Conservation (phyloP, 169 alveolate genomes). For the Plasmodium berghei region DNA sequence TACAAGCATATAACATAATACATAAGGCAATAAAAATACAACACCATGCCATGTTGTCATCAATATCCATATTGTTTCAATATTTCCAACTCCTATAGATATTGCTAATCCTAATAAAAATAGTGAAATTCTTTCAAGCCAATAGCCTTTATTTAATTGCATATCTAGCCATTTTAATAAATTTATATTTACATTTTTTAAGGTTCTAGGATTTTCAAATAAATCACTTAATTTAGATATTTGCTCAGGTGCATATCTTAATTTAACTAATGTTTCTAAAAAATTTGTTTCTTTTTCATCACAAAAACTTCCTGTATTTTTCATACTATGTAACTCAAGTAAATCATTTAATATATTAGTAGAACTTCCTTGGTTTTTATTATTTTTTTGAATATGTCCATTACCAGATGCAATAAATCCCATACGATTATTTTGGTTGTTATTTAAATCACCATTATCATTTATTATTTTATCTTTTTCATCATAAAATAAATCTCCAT, state of each 20-base stretch:
- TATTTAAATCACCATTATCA: neutral
- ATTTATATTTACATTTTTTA: constrained; percentile 74
- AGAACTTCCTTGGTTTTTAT: neutral
- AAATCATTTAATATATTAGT: constrained; percentile 23
- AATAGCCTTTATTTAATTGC: constrained; percentile 81
- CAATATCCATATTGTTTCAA: constrained; percentile 82
- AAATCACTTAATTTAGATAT: constrained; percentile 82
- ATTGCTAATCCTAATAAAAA: constrained; percentile 82
- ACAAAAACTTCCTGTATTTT: constrained; percentile 6
- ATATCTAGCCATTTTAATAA: constrained; percentile 79
- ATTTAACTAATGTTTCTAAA: constrained; percentile 68
- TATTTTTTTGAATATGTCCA: neutral
- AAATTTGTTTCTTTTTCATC: constrained; percentile 30
- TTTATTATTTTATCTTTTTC: neutral
- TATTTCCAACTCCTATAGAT: constrained; percentile 86
- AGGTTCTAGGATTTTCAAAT: constrained; percentile 81
- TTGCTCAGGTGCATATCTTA: constrained; percentile 82
- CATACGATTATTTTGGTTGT: neutral
- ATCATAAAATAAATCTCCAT: constrained; percentile 16
- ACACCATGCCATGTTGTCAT: constrained; percentile 84
- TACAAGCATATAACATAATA: constrained; percentile 78
- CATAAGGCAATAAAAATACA: constrained; percentile 80
- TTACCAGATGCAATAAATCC: neutral
- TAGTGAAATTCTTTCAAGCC: constrained; percentile 82
- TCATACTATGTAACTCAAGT: constrained; percentile 33